Evolutionary conservation across 2,329 filamentous ascomycete species (phyloP).

Genomic region (Talaromyces sp.): DNA sequence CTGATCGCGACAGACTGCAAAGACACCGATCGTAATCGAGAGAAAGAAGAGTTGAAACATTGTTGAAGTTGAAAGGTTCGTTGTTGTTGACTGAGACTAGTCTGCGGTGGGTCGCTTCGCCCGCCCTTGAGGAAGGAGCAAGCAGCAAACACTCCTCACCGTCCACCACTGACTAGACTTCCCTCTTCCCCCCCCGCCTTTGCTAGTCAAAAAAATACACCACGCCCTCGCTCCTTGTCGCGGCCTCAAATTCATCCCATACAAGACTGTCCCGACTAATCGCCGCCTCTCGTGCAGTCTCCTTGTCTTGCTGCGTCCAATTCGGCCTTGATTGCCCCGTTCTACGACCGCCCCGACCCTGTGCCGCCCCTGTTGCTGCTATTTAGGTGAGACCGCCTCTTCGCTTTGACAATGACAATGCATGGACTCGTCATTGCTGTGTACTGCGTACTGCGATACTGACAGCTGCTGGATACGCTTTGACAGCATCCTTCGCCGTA

Average conservation of each 20-base stretch:
- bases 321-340: neutral
- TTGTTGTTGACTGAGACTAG: neutral
- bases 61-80: neutral
- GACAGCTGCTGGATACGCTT: neutral
- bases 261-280: neutral
- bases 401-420: neutral
- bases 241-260: neutral
- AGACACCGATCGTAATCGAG: neutral
- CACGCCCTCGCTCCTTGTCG: neutral
- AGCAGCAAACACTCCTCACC: neutral
- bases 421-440: neutral
- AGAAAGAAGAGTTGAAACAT: neutral
- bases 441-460: neutral
- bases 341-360: neutral
- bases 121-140: neutral
- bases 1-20: neutral
- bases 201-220: neutral
- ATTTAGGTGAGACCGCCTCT: neutral
- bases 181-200: neutral
- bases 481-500: neutral
- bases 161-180: no score
- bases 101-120: neutral
- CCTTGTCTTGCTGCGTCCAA: neutral
- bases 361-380: neutral
- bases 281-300: neutral